Evolutionary conservation across 2,329 filamentous ascomycete genomes (phyloP), one percentile per base, ranked within the genome.

Genomic region (Pestalotiopsis sp.): DNA sequence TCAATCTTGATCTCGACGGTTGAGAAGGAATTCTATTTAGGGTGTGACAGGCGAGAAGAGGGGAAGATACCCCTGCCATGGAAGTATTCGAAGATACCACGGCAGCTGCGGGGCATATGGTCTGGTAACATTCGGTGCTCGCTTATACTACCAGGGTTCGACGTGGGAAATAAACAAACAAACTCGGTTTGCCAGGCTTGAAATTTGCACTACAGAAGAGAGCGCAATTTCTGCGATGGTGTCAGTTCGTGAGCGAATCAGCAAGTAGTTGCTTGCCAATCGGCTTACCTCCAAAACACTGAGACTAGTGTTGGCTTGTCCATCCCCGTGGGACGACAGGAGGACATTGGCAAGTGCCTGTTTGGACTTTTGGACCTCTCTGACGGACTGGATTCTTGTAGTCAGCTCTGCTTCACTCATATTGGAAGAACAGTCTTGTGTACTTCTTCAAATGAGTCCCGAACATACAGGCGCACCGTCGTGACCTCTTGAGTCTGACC

Each of bases 391-490:
- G 3, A 64, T 10, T 2, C 10, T 6, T 1, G 2, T 4, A 1
- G 4, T 58, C 2, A 58, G 56, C 56, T 58, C 22, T 58, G 14
- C 4, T 4, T 3, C 3, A 4, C 17, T 10, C n/a, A 4, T 3
- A 0, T 3, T 3, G 20, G 55, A 2, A 2, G 17, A 5, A 10
- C 1, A 3, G 13, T 10, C 14, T n/a, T 20, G 7, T 52, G 24
- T 68, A 77, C 76, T 70, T 81, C 74, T 69, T 83, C 81, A n/a
- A 83, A 79, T 0, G 78, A 78, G 35, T 79, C 73, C 1, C 73
- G 69, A 5, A 84, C 73, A n/a, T 77, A 76, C 22, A 80, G 80
- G 0, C 80, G 76, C 0, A 82, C 69, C 0, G 77, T 82, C 0
- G 76, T 81, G 0, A 83, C 78, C 39, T 77, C 73, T 30, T 70